Conservation (phyloP, 306 rosid species). For the Trichosanthes cucumerina region DNA sequence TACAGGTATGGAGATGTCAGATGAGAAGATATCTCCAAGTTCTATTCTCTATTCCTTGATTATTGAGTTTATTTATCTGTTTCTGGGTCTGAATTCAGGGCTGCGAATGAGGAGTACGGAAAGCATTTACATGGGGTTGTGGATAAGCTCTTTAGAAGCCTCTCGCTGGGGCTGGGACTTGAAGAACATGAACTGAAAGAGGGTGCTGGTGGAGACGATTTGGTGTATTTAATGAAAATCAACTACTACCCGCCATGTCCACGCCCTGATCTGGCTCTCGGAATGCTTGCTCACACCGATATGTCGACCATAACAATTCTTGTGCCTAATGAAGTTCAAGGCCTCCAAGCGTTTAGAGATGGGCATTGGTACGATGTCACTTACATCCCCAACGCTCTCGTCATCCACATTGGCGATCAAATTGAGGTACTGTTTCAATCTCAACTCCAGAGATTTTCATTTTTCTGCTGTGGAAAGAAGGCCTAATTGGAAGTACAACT, state of each 20-base stretch:
- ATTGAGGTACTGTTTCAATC: constrained; percentile 34
- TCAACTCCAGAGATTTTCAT: neutral
- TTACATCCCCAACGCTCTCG: constrained; percentile 61
- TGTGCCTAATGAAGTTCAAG: constrained; percentile 69
- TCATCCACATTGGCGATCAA: constrained; percentile 75
- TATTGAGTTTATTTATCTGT: too few species aligned
- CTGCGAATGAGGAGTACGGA: constrained; percentile 48
- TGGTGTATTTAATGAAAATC: constrained; percentile 54
- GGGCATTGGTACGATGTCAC: constrained; percentile 59
- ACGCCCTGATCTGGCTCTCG: constrained; percentile 61
- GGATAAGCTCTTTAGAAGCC: constrained; percentile 37
- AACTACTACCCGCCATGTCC: constrained; percentile 85
- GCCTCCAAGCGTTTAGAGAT: constrained; percentile 59
- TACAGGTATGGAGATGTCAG: constrained; percentile 36
- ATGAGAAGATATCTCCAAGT: too few species aligned
- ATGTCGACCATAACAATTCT: constrained; percentile 52
- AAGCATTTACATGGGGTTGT: constrained; percentile 33
- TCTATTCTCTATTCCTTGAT: neutral
- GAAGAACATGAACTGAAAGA: constrained; percentile 44
- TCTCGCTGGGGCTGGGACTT: constrained; percentile 56
- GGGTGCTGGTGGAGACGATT: constrained; percentile 38
- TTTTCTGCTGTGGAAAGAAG: neutral
- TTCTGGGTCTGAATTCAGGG: constrained; percentile 21
- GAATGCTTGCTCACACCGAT: constrained; percentile 72
- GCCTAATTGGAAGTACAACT: neutral